A percentile compares a stretch with the other conserved stretches of the same genome.
Evolutionary conservation across 2,329 filamentous ascomycete species (phyloP).

Genomic region (Xylaria sp.): DNA sequence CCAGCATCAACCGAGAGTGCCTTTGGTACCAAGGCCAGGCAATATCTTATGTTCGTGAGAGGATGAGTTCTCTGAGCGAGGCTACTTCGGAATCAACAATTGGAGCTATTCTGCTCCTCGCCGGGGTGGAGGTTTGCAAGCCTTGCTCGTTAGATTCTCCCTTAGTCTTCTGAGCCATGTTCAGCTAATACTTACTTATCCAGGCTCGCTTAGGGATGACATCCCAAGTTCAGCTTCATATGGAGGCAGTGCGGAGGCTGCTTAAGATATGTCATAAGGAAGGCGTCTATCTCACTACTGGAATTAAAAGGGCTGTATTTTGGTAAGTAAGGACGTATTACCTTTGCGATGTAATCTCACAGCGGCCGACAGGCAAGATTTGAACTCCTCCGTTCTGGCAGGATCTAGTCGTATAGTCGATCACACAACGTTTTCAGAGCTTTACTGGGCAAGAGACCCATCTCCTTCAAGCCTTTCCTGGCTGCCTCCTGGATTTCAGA

Average conservation of each 20-base stretch:
- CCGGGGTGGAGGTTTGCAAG: conserved; percentile 48
- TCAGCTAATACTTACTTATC: conserved; percentile 8
- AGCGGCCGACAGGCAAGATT: conserved; percentile 46
- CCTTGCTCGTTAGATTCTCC: not conserved
- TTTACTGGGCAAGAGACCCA: conserved; percentile 47
- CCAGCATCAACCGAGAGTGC: conserved; percentile 40
- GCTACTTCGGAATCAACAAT: conserved; percentile 46
- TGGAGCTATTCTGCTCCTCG: conserved; percentile 49
- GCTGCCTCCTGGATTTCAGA: conserved; percentile 45
- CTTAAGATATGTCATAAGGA: conserved; percentile 41
- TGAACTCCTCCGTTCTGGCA: conserved; percentile 48
- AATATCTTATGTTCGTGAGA: conserved; percentile 42
- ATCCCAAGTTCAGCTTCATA: conserved; percentile 49
- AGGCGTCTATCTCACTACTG: conserved; percentile 42
- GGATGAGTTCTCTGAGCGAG: conserved; percentile 38
- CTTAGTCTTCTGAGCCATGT: not conserved
- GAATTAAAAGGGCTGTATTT: conserved; percentile 53
- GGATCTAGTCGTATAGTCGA: conserved; percentile 47
- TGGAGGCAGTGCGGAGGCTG: conserved; percentile 46
- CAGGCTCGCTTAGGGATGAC: conserved; percentile 47
- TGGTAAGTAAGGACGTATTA: conserved; percentile 41
- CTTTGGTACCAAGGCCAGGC: conserved; percentile 45
- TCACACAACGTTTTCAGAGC: conserved; percentile 49
- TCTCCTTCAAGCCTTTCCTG: conserved; percentile 38
- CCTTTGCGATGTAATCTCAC: conserved; percentile 6